Percentiles rank a stretch among this genome's conserved stretches.
Conservation (phyloP, 192 early-diverging fungal species). For the Backusella luteola region DNA sequence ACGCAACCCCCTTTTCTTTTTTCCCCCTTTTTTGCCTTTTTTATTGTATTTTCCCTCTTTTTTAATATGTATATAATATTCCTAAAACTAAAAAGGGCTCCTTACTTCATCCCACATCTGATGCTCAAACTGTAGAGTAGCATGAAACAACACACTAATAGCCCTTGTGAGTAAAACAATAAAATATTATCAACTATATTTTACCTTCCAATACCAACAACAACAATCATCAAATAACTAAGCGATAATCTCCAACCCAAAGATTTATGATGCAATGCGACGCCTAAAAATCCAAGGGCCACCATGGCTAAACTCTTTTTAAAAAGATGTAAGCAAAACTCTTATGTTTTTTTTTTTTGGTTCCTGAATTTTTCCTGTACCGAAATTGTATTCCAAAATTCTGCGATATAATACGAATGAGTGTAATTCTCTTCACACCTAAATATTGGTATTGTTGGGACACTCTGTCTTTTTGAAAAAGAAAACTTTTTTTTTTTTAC, state of each 20-base stretch:
- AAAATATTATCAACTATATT: too few species aligned
- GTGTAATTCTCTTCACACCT: slow-evolving; percentile 36
- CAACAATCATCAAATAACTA: slow-evolving; percentile 27
- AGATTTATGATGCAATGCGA: slow-evolving; percentile 22
- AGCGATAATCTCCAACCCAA: slow-evolving; percentile 18
- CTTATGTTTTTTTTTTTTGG: neutral
- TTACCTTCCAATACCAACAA: slow-evolving; percentile 34
- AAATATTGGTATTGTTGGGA: neutral
- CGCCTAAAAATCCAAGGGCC: slow-evolving; percentile 20
- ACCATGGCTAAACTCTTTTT: slow-evolving; percentile 34
- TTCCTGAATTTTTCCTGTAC: slow-evolving; percentile 9
- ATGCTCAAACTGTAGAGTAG: slow-evolving; percentile 28
- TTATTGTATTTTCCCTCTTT: neutral
- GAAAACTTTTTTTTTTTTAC: slow-evolving; percentile 5
- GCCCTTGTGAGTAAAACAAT: neutral
- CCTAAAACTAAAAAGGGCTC: neutral
- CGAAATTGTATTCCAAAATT: slow-evolving; percentile 36
- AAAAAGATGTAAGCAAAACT: neutral
- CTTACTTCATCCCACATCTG: slow-evolving; percentile 39
- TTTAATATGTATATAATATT: neutral
- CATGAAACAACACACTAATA: slow-evolving; percentile 31
- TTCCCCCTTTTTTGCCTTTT: neutral
- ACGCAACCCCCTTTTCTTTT: neutral
- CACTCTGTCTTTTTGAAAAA: neutral
- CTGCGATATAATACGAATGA: slow-evolving; percentile 31